Percentiles rank a stretch among this genome's conserved stretches.
phyloP scores from a whole-genome alignment of 768 basidiomycete genomes.

The Imleria badia region DNA sequence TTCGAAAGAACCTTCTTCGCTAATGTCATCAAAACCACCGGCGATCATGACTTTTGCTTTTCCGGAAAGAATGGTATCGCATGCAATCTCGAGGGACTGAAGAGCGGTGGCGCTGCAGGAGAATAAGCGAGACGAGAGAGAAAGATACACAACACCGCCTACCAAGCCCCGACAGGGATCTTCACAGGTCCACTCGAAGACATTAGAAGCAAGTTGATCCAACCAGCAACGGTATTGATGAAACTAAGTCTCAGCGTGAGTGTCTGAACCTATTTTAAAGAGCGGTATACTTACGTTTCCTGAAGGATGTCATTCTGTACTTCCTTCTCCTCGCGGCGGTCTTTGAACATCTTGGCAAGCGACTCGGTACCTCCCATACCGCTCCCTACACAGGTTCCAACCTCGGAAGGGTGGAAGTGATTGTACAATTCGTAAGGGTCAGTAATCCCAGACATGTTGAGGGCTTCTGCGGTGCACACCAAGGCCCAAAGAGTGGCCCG shows the following conservation, averaged over 20 bases:
- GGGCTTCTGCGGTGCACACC: constrained; percentile 90
- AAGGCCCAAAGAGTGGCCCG: constrained; percentile 93
- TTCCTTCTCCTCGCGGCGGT: constrained; percentile 95
- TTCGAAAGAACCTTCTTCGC: constrained; percentile 97
- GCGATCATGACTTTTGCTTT: constrained; percentile 99
- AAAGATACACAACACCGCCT: constrained; percentile 24
- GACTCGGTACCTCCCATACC: constrained; percentile 97
- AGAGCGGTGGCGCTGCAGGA: constrained; percentile 83
- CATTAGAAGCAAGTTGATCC: constrained; percentile 92
- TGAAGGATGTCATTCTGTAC: constrained; percentile 98
- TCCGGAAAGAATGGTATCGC: constrained; percentile 88
- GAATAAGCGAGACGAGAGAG: constrained; percentile 1
- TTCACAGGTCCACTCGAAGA: constrained; percentile 98
- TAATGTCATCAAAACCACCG: constrained; percentile 97
- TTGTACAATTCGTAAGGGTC: constrained; percentile 99
- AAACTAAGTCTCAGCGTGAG: constrained; percentile 52
- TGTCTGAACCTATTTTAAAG: neutral
- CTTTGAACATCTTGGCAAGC: constrained; percentile 97
- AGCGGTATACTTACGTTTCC: constrained; percentile 70
- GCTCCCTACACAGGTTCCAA: constrained; percentile 91
- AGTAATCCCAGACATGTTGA: constrained; percentile 95
- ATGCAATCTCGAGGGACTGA: constrained; percentile 98
- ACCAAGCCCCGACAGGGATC: constrained; percentile 99
- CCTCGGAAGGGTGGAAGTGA: constrained; percentile 93
- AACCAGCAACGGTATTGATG: constrained; percentile 98